phyloP scores from a whole-genome alignment of 2,329 filamentous ascomycete species.

The Alternaria sp. region DNA sequence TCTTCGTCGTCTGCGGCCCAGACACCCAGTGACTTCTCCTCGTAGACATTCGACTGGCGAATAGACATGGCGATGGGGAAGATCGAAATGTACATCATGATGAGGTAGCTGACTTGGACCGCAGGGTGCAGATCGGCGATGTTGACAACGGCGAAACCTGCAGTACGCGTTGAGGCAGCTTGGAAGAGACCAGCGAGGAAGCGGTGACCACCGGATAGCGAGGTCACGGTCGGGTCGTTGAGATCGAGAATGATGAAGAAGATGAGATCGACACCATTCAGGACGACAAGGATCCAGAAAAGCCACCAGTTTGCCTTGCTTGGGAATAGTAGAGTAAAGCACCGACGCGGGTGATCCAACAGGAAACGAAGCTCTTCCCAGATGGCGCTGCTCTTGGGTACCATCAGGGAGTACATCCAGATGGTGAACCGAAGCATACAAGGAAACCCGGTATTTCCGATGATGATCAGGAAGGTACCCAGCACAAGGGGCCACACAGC shows the following conservation, averaged over 20 bases:
- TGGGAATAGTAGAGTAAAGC: constrained; percentile 94
- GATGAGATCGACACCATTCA: constrained; percentile 85
- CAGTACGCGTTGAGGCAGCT: constrained; percentile 85
- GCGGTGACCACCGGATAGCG: constrained; percentile 73
- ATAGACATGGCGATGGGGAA: constrained; percentile 97
- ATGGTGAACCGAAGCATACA: constrained; percentile 94
- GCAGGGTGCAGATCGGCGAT: constrained; percentile 81
- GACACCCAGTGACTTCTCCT: constrained; percentile 84
- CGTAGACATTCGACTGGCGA: constrained; percentile 93
- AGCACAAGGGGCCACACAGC: constrained; percentile 78
- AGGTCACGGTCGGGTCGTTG: constrained; percentile 70
- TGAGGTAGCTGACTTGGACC: constrained; percentile 89
- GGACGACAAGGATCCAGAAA: constrained; percentile 79
- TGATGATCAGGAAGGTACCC: constrained; percentile 85
- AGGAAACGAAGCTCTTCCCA: constrained; percentile 93
- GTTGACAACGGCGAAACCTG: constrained; percentile 84
- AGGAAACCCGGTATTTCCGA: constrained; percentile 94
- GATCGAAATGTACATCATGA: constrained; percentile 99
- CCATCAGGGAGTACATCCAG: constrained; percentile 75
- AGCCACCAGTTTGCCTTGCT: constrained; percentile 94
- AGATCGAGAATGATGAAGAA: constrained; percentile 94
- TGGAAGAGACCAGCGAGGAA: constrained; percentile 90
- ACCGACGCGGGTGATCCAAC: constrained; percentile 91
- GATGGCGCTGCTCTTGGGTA: constrained; percentile 69
- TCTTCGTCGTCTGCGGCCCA: constrained; percentile 61